Evolutionary conservation across 1,284 basidiomycete genomes (phyloP).

Genomic region (Mycena citricolor): DNA sequence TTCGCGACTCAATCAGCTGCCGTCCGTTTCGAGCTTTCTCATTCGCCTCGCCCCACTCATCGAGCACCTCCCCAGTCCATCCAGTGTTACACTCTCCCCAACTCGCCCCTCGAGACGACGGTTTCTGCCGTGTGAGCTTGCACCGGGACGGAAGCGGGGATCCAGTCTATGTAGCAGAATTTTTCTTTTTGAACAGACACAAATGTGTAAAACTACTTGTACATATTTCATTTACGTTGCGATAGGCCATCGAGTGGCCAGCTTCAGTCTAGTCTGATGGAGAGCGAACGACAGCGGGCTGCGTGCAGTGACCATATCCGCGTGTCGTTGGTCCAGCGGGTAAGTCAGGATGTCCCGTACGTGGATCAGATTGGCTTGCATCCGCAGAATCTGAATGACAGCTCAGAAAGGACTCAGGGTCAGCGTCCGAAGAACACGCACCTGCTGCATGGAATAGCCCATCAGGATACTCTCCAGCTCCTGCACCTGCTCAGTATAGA

Average conservation of each 20-base stretch:
- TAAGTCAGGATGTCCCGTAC: constrained; percentile 6
- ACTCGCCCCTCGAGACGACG: too few species aligned
- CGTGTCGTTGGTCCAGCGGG: constrained; percentile 5
- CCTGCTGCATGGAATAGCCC: constrained; percentile 8
- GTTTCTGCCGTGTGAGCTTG: too few species aligned
- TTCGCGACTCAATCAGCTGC: constrained; percentile 15
- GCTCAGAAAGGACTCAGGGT: too few species aligned
- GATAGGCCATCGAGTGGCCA: constrained; percentile 7
- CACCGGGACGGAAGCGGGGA: too few species aligned
- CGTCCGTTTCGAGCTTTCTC: constrained; percentile 24
- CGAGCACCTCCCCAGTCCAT: constrained; percentile 14
- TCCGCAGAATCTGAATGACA: constrained; percentile 1
- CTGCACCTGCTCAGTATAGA: constrained; percentile 1
- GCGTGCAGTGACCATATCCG: constrained; percentile 1
- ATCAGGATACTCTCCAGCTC: constrained; percentile 2
- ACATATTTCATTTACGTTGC: too few species aligned
- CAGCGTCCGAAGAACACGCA: background rate
- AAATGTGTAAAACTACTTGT: too few species aligned
- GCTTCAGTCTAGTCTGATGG: background rate
- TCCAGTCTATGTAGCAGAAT: too few species aligned
- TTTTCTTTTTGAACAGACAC: too few species aligned
- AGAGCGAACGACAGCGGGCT: constrained; percentile 9
- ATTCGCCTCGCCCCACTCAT: constrained; percentile 17
- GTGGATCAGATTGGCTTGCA: constrained; percentile 6
- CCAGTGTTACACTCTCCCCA: too few species aligned